Base-by-base conservation (phyloP, 805 yeast species). In the Saturnispora quitensis region DNA sequence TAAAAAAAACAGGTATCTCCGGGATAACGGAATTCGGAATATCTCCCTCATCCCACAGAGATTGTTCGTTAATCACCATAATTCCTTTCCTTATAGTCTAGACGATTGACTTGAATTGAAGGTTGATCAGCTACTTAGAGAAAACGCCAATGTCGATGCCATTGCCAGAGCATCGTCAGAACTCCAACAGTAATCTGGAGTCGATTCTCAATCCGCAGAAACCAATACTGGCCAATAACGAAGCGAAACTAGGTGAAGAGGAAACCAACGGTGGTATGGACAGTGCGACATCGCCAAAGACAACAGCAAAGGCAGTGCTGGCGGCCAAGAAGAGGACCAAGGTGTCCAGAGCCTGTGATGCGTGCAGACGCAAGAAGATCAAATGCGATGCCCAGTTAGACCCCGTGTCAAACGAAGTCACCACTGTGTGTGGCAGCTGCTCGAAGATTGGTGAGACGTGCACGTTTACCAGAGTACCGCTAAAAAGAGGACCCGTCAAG, bases 271-370 rank as follows among this genome's bases (percentile, higher is more conserved):
- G 38, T 27, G 35, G 27, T 10, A 28, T 13, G n/a, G 28, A 15
- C 9, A 27, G 31, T 27, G n/a, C 43, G 1, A 25, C 44, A 13
- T 22, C 44, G 20, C 18, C 45, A 31, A 27, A 38, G 28, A 13
- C 35, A 10, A 15, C 18, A 22, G 18, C 36, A 13, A 43, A n/a
- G 45, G 20, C 10, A 45, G 28, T n/a, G 17, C 10, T 50, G 28
- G 66, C 68, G 6, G 67, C 68, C 17, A 72, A 86, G 47, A 83
- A 84, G 60, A 60, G 90, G 52, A 74, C 84, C 8, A 86, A 86
- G 62, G 89, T 85, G 0, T 83, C 89, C 1, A 66, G 95, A 50
- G 93, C 91, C 2, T 86, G 95, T 63, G 95, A 86, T 63, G 81
- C 83, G 50, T 86, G 93, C 64, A 73, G 93, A 36, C 73, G 85